phyloP scores from a whole-genome alignment of 139 green algal species.

The Tetratostichococcus sp. region DNA sequence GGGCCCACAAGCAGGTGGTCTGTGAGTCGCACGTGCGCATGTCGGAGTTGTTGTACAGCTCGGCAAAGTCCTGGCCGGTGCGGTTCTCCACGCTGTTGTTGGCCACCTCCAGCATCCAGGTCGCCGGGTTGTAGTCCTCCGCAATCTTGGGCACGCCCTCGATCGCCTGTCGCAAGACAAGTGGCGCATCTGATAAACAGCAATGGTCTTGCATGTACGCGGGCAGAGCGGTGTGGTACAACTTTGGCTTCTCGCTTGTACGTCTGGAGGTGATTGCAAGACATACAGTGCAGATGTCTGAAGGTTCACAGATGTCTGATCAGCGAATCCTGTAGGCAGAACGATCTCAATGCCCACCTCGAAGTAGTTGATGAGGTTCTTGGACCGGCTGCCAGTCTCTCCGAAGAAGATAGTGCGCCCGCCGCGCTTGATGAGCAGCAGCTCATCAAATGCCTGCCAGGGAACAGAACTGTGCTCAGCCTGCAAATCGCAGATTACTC shows the following conservation, averaged over 20 bases:
- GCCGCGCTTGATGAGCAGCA: slow-evolving; percentile 58
- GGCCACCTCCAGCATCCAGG: slow-evolving; percentile 44
- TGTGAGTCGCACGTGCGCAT: background rate
- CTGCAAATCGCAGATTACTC: too few species aligned
- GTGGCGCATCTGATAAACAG: too few species aligned
- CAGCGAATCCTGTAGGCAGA: too few species aligned
- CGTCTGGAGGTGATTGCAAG: too few species aligned
- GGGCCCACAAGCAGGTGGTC: too few species aligned
- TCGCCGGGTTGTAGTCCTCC: slow-evolving; percentile 31
- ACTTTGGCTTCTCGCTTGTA: too few species aligned
- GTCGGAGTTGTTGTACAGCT: background rate
- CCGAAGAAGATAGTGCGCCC: slow-evolving; percentile 52
- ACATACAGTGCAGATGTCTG: too few species aligned
- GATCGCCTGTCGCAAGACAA: slow-evolving; percentile 5
- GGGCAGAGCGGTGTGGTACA: too few species aligned
- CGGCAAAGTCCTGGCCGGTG: slow-evolving; percentile 9
- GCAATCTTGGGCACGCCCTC: slow-evolving; percentile 27
- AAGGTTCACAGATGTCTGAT: too few species aligned
- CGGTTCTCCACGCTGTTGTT: slow-evolving; percentile 5
- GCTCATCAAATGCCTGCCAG: slow-evolving; percentile 37
- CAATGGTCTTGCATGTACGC: too few species aligned
- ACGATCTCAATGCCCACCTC: too few species aligned
- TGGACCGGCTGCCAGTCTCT: slow-evolving; percentile 24
- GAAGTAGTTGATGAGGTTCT: slow-evolving; percentile 40
- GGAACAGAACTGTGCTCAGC: background rate